Conservation (phyloP, 139 green algal genomes). For the Trebouxia sp. region DNA sequence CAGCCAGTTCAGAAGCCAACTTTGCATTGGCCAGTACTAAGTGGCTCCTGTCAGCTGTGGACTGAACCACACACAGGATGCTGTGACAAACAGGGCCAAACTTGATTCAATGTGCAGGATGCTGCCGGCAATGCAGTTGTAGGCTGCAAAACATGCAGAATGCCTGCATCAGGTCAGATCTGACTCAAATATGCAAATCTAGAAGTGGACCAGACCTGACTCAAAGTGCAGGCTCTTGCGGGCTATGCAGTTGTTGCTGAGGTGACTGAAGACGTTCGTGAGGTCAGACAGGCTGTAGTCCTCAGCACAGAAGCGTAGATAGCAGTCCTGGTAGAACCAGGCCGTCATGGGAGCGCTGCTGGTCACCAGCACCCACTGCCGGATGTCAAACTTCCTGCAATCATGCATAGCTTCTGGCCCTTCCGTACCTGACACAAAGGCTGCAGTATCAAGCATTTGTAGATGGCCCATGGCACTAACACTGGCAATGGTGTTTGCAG, state of each 20-base stretch:
- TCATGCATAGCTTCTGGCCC: not conserved
- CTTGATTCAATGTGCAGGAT: too few relatives aligned
- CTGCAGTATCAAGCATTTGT: not conserved
- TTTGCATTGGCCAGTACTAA: too few relatives aligned
- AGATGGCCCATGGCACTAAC: not conserved
- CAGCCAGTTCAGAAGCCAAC: too few relatives aligned
- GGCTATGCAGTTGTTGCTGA: constrained; percentile 68
- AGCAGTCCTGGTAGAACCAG: constrained; percentile 57
- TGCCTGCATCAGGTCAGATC: too few relatives aligned
- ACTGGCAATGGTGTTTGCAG: too few relatives aligned
- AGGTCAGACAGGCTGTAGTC: constrained; percentile 61
- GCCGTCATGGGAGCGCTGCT: constrained; percentile 56
- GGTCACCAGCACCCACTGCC: constrained; percentile 66
- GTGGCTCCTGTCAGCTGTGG: too few relatives aligned
- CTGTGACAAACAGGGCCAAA: too few relatives aligned
- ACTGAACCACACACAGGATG: too few relatives aligned
- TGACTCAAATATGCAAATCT: too few relatives aligned
- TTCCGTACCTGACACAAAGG: too few relatives aligned
- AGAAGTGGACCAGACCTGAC: constrained; percentile 34
- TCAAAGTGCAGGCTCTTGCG: constrained; percentile 43
- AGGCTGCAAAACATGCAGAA: too few relatives aligned
- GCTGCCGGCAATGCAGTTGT: too few relatives aligned
- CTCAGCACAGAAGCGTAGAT: constrained; percentile 51
- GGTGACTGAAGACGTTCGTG: constrained; percentile 59
- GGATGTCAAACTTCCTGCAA: constrained; percentile 70